Evolutionary conservation across 2,329 filamentous ascomycete genomes (phyloP), one percentile per base, ranked within the genome.

Genomic region (Didymella pinodella): DNA sequence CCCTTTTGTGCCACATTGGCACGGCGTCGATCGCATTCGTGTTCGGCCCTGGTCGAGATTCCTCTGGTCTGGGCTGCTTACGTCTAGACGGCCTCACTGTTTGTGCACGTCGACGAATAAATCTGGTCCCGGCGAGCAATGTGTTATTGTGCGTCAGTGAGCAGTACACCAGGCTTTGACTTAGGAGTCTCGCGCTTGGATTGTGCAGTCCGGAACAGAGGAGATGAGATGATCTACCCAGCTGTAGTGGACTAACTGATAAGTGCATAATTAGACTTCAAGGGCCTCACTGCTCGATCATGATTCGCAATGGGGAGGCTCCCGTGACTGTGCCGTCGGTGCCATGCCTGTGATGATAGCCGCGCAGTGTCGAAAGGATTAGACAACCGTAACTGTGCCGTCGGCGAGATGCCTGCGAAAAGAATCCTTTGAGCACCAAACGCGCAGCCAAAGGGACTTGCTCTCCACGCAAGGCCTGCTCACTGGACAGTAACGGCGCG

Each of bases 1-100:
- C 56, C 58, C 46, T 58, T 54, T 50, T 56, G 54, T 59, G 48
- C 55, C 50, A 45, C 65, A 63, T 65, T 64, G 65, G 63, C 64
- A 59, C 31, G 50, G 22, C n/a, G 47, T 43, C 43, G 58, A 65
- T 66, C 52, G 60, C 56, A 61, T 61, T 54, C 48, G 57, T 57
- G 49, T 51, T 58, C 57, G 54, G 59, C 51, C 59, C 46, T 55
- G 50, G 51, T 62, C 49, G 54, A 61, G 29, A 43, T 36, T 36
- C 45, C 32, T 34, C 46, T 40, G 50, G 31, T 51, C 50, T 55
- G 29, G 47, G 22, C 43, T 34, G 41, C 56, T 54, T 16, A 36
- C 41, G 36, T 41, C 40, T 18, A 20, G 40, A 36, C 26, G 36
- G 20, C 32, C 50, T 57, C 46, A 49, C 46, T 46, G 26, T 36